These are phyloP conservation scores for Priceomyces fermenticarens DNA, from an alignment of 805 yeast species.

Conservation along the genomic window DNA sequence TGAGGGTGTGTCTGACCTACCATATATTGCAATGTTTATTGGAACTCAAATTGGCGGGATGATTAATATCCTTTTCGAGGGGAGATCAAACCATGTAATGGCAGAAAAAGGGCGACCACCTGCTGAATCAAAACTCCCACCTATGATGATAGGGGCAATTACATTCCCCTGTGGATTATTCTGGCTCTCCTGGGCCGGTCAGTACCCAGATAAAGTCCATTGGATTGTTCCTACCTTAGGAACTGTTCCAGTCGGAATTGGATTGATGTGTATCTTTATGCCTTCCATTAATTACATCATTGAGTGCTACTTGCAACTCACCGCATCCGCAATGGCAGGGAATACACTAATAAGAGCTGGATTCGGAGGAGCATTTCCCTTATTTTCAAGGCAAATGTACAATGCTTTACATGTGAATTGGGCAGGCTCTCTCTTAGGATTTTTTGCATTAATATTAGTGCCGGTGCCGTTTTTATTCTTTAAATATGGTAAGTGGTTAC, in stretches of 20 bases:
- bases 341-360: conserved; percentile 51
- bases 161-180: conserved; percentile 69
- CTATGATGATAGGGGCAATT: conserved; percentile 64
- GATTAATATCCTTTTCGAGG: conserved; percentile 54
- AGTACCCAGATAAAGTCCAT: conserved; percentile 59
- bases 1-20: conserved; percentile 69
- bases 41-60: conserved; percentile 63
- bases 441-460: conserved; percentile 41
- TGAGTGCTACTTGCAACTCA: conserved; percentile 49
- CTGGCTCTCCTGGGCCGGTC: conserved; percentile 83
- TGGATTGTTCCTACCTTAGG: conserved; percentile 57
- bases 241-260: conserved; percentile 31
- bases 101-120: conserved; percentile 34
- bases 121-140: conserved; percentile 74
- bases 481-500: conserved; percentile 33
- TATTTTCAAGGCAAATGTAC: conserved; percentile 48
- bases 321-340: conserved; percentile 58
- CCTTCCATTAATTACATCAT: conserved; percentile 52
- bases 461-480: conserved; percentile 53
- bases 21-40: conserved; percentile 71
- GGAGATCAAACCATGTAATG: conserved; percentile 43
- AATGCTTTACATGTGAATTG: conserved; percentile 41
- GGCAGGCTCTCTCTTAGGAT: conserved; percentile 50
- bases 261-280: conserved; percentile 49
- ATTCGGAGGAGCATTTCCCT: conserved; percentile 53